Evolutionary conservation across 1,284 basidiomycete genomes (phyloP).

Genomic region (Microbotryomycetes sp.): DNA sequence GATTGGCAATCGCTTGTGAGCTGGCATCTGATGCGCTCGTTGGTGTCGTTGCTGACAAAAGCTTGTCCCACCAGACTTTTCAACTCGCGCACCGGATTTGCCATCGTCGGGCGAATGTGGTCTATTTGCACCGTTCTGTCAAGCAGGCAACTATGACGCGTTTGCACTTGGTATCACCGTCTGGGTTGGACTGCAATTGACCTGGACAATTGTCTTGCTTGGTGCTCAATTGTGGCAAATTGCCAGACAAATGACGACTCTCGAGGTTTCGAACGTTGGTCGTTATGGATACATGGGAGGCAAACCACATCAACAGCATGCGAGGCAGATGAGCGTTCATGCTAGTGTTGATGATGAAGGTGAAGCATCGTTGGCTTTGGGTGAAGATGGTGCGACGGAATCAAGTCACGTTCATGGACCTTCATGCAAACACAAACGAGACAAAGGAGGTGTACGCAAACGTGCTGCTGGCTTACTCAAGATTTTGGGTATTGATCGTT

Average conservation of each 20-base stretch:
- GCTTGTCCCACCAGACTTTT: constrained; percentile 42
- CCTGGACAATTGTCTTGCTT: constrained; percentile 85
- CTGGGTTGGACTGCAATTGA: constrained; percentile 86
- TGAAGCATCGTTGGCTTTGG: constrained; percentile 1
- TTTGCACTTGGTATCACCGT: constrained; percentile 73
- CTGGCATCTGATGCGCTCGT: too few species aligned
- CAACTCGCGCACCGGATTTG: constrained; percentile 45
- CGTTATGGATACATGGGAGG: constrained; percentile 91
- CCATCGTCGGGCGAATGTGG: constrained; percentile 42
- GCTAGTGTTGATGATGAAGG: constrained; percentile 16
- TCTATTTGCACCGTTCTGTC: constrained; percentile 51
- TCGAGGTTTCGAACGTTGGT: constrained; percentile 91
- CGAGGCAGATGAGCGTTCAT: neutral
- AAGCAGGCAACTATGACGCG: constrained; percentile 56
- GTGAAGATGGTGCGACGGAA: constrained; percentile 8
- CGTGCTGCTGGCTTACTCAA: constrained; percentile 54
- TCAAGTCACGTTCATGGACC: constrained; percentile 34
- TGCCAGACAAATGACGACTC: constrained; percentile 87
- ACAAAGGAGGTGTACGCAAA: constrained; percentile 28
- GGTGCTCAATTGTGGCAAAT: constrained; percentile 86
- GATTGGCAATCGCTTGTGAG: constrained; percentile 73
- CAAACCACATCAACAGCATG: constrained; percentile 20
- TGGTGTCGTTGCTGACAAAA: constrained; percentile 7
- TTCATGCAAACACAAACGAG: constrained; percentile 37
- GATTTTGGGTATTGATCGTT: constrained; percentile 84